Conservation (phyloP, 371 early-diverging fungal species). For the Umbelopsis sp. region DNA sequence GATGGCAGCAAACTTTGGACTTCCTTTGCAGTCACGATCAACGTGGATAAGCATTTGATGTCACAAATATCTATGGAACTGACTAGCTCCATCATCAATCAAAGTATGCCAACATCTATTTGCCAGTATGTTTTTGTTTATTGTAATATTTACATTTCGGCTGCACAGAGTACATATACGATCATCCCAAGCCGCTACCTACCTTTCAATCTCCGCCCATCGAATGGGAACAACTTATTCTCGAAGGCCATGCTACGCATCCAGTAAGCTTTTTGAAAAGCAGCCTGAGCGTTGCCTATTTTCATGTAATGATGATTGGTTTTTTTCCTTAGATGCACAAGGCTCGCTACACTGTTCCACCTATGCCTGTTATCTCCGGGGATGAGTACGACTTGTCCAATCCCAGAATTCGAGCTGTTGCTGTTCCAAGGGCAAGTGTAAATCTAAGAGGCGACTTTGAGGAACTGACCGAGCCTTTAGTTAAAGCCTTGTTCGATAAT, state of each 20-base stretch:
- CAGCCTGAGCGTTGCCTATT: neutral
- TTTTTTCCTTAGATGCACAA: conserved; percentile 61
- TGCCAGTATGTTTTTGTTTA: no score
- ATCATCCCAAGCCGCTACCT: conserved; percentile 52
- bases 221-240: conserved; percentile 76
- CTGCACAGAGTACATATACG: conserved; percentile 53
- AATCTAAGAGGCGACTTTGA: conserved; percentile 61
- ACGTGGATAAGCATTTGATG: conserved; percentile 34
- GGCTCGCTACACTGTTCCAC: conserved; percentile 63
- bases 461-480: conserved; percentile 32
- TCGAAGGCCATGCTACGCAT: conserved; percentile 82
- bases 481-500: conserved; percentile 37
- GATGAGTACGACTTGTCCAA: conserved; percentile 49
- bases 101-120: conserved; percentile 35
- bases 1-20: conserved; percentile 46
- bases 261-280: conserved; percentile 53
- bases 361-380: conserved; percentile 52
- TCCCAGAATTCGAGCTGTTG: conserved; percentile 53
- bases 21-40: conserved; percentile 36
- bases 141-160: no score
- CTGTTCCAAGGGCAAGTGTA: conserved; percentile 52
- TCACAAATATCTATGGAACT: conserved; percentile 46
- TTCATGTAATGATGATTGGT: neutral
- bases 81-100: conserved; percentile 44
- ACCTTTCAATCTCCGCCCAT: conserved; percentile 48